Conservation (phyloP, 148 eudicot genomes). For the Pouteria glomerata region DNA sequence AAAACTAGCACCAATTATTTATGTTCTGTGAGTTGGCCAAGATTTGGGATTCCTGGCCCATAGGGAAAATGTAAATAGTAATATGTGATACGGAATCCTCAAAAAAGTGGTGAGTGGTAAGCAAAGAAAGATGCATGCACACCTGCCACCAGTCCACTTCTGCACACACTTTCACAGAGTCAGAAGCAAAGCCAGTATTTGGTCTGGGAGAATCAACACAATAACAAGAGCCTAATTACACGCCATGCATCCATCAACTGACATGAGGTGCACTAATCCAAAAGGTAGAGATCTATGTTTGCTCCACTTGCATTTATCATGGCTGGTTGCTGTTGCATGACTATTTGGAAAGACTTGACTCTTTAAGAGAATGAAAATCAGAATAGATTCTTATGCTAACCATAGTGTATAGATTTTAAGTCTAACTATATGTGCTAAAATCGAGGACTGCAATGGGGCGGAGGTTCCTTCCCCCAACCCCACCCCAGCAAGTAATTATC, state of each 20-base stretch:
- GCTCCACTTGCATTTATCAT: neutral
- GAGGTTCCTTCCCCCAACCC: no score
- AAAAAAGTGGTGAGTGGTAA: neutral
- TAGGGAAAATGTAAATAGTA: neutral
- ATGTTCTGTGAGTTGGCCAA: no score
- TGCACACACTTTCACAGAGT: neutral
- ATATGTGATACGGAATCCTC: neutral
- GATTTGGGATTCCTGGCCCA: no score
- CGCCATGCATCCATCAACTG: neutral
- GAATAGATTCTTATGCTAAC: neutral
- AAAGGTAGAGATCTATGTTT: neutral
- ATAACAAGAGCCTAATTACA: neutral
- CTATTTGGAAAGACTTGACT: neutral
- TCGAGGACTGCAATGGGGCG: no score
- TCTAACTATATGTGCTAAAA: no score
- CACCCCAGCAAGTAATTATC: no score
- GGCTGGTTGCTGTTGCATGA: neutral
- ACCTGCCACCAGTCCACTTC: neutral
- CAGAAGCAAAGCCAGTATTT: neutral
- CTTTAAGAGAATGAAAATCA: neutral
- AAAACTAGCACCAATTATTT: no score
- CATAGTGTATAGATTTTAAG: no score
- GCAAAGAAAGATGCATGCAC: neutral
- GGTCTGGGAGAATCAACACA: neutral
- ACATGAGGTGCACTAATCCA: neutral